Conservation (phyloP, 176 grass and related monocot genomes). For the Cenchrus fungigraminus region DNA sequence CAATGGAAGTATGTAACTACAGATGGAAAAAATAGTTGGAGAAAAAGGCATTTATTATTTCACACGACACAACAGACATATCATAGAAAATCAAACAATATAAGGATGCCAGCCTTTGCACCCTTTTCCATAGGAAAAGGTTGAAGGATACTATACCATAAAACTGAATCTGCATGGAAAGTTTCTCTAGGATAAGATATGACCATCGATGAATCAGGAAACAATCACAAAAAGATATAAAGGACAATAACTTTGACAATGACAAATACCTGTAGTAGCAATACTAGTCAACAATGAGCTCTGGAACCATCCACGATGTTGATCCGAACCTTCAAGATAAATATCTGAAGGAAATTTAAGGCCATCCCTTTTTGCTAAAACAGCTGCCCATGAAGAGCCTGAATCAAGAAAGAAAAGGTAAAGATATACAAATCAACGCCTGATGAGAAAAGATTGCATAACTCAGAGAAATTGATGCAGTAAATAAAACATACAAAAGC, state of each 20-base stretch:
- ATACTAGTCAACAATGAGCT: conserved; percentile 95
- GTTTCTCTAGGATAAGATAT: conserved; percentile 24
- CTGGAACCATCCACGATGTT: conserved; percentile 98
- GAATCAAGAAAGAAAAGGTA: conserved; percentile 43
- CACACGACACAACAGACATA: conserved; percentile 2
- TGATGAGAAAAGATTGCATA: conserved; percentile 10
- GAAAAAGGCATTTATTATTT: conserved; percentile 7
- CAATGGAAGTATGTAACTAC: neutral
- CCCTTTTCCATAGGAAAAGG: neutral
- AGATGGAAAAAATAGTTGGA: neutral
- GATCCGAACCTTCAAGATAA: conserved; percentile 97
- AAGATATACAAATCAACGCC: conserved; percentile 23
- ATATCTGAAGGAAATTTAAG: conserved; percentile 84
- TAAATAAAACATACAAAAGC: conserved; percentile 6
- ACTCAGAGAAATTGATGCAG: neutral
- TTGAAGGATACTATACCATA: neutral
- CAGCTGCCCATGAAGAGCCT: conserved; percentile 98
- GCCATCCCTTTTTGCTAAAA: conserved; percentile 76
- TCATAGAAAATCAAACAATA: conserved; percentile 33
- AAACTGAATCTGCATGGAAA: conserved; percentile 1
- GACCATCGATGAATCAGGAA: conserved; percentile 13
- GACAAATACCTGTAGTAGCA: conserved; percentile 89
- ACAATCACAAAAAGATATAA: conserved; percentile 12
- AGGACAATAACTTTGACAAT: neutral
- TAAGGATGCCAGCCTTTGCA: neutral